These are phyloP conservation scores for Dissophora ornata DNA, from an alignment of 192 early-diverging fungal genomes.

Conservation along the genomic window DNA sequence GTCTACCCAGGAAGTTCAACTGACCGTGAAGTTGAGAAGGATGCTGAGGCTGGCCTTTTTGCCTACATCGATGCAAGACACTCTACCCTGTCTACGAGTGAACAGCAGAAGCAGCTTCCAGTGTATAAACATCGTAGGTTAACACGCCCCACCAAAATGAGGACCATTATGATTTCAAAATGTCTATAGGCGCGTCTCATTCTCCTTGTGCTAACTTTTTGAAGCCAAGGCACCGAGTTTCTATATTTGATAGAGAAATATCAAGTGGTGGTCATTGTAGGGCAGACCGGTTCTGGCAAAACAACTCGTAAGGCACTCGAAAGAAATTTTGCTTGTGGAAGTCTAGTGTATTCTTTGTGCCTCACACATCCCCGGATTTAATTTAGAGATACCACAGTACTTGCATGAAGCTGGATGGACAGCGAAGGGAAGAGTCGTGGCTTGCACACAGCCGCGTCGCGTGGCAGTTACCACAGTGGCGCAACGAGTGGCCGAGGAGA, in stretches of 20 bases:
- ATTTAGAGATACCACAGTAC: slow-evolving; percentile 83
- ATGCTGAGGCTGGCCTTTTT: slow-evolving; percentile 60
- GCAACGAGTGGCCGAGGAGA: slow-evolving; percentile 80
- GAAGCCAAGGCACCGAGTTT: slow-evolving; percentile 59
- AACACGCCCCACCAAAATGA: background rate
- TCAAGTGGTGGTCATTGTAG: slow-evolving; percentile 79
- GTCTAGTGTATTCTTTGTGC: background rate
- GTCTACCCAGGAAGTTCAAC: slow-evolving; percentile 63
- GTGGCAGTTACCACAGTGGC: slow-evolving; percentile 81
- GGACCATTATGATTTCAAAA: background rate
- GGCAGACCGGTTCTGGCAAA: slow-evolving; percentile 85
- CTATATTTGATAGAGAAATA: slow-evolving; percentile 74
- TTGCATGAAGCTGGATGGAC: slow-evolving; percentile 82
- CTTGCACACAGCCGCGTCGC: slow-evolving; percentile 81
- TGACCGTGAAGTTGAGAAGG: slow-evolving; percentile 72
- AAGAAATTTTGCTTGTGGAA: background rate
- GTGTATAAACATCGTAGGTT: slow-evolving; percentile 85
- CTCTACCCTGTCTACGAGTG: slow-evolving; percentile 77
- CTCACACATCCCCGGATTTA: no score
- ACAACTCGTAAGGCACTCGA: slow-evolving; percentile 76
- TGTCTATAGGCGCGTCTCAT: background rate
- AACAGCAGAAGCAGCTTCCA: slow-evolving; percentile 86
- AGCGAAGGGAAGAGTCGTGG: slow-evolving; percentile 66
- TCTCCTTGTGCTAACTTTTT: background rate
- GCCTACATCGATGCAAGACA: slow-evolving; percentile 58